These are phyloP conservation scores for Yamadazyma sp. DNA, from an alignment of 805 yeast genomes.

Conservation along the genomic window DNA sequence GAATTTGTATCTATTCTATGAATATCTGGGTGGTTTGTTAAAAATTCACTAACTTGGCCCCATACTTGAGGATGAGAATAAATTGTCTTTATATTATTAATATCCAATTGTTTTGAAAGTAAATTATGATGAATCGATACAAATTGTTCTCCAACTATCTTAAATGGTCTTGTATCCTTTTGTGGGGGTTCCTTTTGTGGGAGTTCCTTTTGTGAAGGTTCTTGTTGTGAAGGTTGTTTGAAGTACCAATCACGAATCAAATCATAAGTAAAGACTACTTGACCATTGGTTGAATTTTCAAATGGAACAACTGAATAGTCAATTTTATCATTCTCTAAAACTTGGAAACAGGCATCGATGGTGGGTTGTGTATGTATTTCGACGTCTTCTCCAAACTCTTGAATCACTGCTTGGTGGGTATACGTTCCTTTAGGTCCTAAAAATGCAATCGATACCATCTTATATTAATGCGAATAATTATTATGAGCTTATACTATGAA, in stretches of 20 bases:
- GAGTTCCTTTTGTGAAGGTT: neutral
- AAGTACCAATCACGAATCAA: constrained; percentile 66
- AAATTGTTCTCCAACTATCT: constrained; percentile 72
- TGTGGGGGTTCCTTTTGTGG: too few relatives aligned
- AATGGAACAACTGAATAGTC: constrained; percentile 81
- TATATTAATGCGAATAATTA: neutral
- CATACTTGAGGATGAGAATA: constrained; percentile 98
- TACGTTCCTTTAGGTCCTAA: constrained; percentile 93
- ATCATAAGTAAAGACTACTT: constrained; percentile 83
- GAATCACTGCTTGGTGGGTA: constrained; percentile 71
- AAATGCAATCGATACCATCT: constrained; percentile 54
- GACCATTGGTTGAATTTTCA: constrained; percentile 94
- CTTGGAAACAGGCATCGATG: constrained; percentile 62
- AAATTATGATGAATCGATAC: constrained; percentile 82
- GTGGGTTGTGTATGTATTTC: constrained; percentile 36
- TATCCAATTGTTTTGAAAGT: constrained; percentile 42
- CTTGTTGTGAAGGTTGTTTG: neutral
- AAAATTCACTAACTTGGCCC: constrained; percentile 79
- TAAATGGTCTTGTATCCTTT: constrained; percentile 34
- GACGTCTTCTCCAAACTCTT: constrained; percentile 45
- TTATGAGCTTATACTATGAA: neutral
- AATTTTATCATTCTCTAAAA: constrained; percentile 42
- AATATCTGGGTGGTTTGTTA: constrained; percentile 32
- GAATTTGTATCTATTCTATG: constrained; percentile 62
- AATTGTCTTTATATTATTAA: constrained; percentile 50